Evolutionary conservation across 805 yeast species (phyloP).

Genomic region (Cyberlindnera sargentensis): DNA sequence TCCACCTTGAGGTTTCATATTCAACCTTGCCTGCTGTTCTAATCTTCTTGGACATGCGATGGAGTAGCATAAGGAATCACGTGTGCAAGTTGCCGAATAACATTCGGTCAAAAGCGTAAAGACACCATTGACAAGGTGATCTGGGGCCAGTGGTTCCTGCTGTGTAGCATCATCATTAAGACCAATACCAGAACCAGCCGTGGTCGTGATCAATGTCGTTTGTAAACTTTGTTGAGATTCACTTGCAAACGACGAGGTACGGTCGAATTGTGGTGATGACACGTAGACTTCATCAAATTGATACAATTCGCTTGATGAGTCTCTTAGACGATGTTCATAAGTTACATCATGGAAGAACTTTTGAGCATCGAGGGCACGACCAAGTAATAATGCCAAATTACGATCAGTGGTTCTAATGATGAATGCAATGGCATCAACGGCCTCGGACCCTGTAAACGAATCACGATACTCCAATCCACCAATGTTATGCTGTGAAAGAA

Average conservation of each 20-base stretch:
- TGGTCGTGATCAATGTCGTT: slow-evolving; percentile 10
- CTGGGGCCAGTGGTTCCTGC: slow-evolving; percentile 1
- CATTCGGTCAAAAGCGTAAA: slow-evolving; percentile 90
- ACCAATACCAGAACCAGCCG: background rate
- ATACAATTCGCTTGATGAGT: slow-evolving; percentile 80
- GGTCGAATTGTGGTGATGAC: background rate
- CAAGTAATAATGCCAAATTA: slow-evolving; percentile 79
- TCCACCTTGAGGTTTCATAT: slow-evolving; percentile 83
- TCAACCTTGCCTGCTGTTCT: slow-evolving; percentile 91
- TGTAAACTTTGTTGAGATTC: slow-evolving; percentile 2
- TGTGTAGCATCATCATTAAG: background rate
- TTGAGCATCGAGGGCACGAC: slow-evolving; percentile 91
- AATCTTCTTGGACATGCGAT: slow-evolving; percentile 94
- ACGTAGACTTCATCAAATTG: slow-evolving; percentile 61
- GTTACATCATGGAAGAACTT: slow-evolving; percentile 93
- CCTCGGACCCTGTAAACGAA: slow-evolving; percentile 89
- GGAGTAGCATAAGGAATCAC: slow-evolving; percentile 83
- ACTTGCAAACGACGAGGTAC: slow-evolving; percentile 14
- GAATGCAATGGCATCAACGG: slow-evolving; percentile 83
- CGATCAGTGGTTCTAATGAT: slow-evolving; percentile 88
- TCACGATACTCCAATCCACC: slow-evolving; percentile 90
- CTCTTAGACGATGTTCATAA: slow-evolving; percentile 87
- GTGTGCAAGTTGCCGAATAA: slow-evolving; percentile 93
- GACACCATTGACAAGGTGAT: slow-evolving; percentile 68
- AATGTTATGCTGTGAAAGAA: slow-evolving; percentile 72